Evolutionary conservation across 2,329 filamentous ascomycete species (phyloP), one percentile per base, ranked within the genome.

Genomic region (Arthrobotrys pseudoclavata): DNA sequence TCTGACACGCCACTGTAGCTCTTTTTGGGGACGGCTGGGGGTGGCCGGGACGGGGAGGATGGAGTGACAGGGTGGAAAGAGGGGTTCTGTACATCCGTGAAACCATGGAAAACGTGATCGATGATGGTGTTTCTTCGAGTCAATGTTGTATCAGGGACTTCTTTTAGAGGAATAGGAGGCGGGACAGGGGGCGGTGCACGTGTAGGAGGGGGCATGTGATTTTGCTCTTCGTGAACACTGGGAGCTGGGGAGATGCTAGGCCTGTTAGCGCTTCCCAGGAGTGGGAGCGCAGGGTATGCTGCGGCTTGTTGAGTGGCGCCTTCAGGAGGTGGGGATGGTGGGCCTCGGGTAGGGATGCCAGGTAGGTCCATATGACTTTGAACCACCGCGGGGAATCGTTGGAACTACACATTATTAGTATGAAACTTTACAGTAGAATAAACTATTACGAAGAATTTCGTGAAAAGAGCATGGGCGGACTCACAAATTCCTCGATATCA

Each of bases 1-100:
- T 92, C 91, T 7, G 89, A 88, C 4, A 97, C 89, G 2, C 94
- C 94, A 80, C 90, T 95, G 81, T 97, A 97, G 82, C 91, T 96
- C 80, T 87, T 86, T 40, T 87, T 84, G 15, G 88, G 86, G 9
- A 87, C 85, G 22, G 88, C 87, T 26, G 88, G 88, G 12, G 87
- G 83, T 15, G 88, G 88, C 22, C 84, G 81, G 24, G 82, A 81
- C 9, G 84, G 84, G 45, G 83, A 83, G 20, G 79, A 77, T 31
- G 83, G 83, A 4, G 74, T 66, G 37, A 77, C 52, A 40, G 80
- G 81, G 50, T 81, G 80, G 37, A 83, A 80, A 50, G 83, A 81
- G 50, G 82, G 79, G 61, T 82, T 80, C 57, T 80, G 71, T 45
- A 82, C 80, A 77, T 81, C 79, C 3, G 79, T 80, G 45, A 82